These are phyloP conservation scores for Pichia sp. DNA, from an alignment of 1,139 yeast genomes.

Conservation along the genomic window DNA sequence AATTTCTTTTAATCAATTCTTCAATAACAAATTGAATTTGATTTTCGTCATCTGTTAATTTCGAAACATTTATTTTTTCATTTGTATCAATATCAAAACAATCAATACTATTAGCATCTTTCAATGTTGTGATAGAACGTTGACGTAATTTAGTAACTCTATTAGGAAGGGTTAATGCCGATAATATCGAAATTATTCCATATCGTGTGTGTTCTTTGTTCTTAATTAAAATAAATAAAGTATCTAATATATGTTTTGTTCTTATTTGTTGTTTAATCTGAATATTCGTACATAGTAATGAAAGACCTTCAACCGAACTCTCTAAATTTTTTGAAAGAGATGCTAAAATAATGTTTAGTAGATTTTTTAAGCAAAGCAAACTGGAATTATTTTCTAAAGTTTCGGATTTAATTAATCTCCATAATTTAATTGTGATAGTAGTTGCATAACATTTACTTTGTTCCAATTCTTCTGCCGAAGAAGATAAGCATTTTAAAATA, in stretches of 20 bases:
- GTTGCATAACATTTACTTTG: constrained; percentile 29
- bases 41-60: constrained; percentile 25
- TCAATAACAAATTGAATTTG: constrained; percentile 17
- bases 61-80: constrained; percentile 26
- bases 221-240: constrained; percentile 11
- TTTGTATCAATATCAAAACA: constrained; percentile 27
- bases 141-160: constrained; percentile 23
- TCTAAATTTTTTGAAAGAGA: constrained; percentile 18
- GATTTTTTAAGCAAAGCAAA: constrained; percentile 22
- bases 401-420: constrained; percentile 36
- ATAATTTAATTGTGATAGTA: constrained; percentile 37
- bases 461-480: constrained; percentile 4
- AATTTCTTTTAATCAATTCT: constrained; percentile 8
- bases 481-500: constrained; percentile 16
- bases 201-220: constrained; percentile 22
- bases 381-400: constrained; percentile 24
- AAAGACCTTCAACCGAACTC: constrained; percentile 37
- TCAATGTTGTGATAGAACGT: constrained; percentile 32
- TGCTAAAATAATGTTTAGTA: constrained; percentile 24
- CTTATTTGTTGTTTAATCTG: constrained; percentile 33
- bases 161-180: constrained; percentile 35
- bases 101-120: constrained; percentile 31
- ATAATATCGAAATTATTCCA: constrained; percentile 36
- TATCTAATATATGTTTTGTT: constrained; percentile 30
- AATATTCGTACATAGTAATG: constrained; percentile 39